Conservation (phyloP, 148 eudicot genomes). For the Diospyros lotus region DNA sequence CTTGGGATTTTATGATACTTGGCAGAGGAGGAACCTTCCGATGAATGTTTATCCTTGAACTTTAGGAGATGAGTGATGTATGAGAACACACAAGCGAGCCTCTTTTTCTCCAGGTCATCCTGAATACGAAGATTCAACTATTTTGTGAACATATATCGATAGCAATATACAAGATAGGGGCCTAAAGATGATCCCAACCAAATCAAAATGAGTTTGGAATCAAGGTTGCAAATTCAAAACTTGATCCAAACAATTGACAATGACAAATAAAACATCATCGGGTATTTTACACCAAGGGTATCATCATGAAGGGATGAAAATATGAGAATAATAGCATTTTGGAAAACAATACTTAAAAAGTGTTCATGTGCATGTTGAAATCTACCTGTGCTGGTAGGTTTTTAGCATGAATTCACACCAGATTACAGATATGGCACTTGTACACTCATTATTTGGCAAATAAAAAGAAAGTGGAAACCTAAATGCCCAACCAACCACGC, state of each 20-base stretch:
- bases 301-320: background rate
- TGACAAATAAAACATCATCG: background rate
- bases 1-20: slow-evolving; percentile 57
- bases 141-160: background rate
- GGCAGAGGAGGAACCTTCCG: slow-evolving; percentile 43
- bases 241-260: no score
- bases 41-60: slow-evolving; percentile 60
- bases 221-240: background rate
- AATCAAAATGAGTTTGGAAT: background rate
- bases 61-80: slow-evolving; percentile 71
- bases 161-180: background rate
- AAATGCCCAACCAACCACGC: background rate
- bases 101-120: slow-evolving; percentile 57
- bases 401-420: background rate
- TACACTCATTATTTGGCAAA: background rate
- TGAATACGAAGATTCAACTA: slow-evolving; percentile 13
- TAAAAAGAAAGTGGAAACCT: background rate
- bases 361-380: background rate
- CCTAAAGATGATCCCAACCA: background rate
- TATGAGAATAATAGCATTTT: no score
- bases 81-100: slow-evolving; percentile 59
- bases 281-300: background rate
- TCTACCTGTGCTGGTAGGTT: background rate
- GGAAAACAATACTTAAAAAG: background rate
- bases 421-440: background rate